Conservation (phyloP, 169 alveolate species). For the Plasmodium relictum region DNA sequence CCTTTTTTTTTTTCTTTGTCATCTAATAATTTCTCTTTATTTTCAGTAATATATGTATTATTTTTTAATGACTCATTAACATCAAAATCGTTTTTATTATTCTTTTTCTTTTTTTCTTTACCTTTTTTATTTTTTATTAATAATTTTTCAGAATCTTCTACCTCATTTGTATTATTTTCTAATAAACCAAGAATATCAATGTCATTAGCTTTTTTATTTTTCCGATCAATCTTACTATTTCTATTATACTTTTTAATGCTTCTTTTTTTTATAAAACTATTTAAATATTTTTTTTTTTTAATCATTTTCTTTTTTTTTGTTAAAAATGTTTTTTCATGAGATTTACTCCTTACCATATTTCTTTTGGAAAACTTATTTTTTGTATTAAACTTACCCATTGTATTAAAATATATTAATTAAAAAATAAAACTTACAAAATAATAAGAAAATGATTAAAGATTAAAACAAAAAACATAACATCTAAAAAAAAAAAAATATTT, state of each 20-base stretch:
- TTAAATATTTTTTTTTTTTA: neutral
- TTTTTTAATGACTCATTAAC: neutral
- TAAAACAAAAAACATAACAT: too few relatives aligned
- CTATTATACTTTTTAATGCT: neutral
- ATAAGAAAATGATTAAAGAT: too few relatives aligned
- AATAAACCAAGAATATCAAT: slow-evolving; percentile 6
- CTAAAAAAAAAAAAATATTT: too few relatives aligned
- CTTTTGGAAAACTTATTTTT: neutral
- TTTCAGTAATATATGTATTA: too few relatives aligned
- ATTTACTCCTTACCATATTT: neutral
- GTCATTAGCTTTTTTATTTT: neutral
- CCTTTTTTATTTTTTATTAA: neutral
- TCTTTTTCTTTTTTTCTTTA: neutral
- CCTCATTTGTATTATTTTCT: neutral
- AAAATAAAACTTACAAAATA: neutral
- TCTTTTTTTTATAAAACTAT: too few relatives aligned
- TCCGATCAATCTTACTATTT: neutral
- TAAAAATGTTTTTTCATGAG: neutral
- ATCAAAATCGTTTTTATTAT: neutral
- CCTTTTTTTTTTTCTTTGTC: neutral
- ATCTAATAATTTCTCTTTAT: too few relatives aligned
- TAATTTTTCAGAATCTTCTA: neutral
- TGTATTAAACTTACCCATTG: neutral
- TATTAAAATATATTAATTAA: neutral
- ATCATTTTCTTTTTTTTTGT: neutral